These are phyloP conservation scores for Xylaria sp. DNA, from an alignment of 495 filamentous ascomycete species.

Conservation along the genomic window DNA sequence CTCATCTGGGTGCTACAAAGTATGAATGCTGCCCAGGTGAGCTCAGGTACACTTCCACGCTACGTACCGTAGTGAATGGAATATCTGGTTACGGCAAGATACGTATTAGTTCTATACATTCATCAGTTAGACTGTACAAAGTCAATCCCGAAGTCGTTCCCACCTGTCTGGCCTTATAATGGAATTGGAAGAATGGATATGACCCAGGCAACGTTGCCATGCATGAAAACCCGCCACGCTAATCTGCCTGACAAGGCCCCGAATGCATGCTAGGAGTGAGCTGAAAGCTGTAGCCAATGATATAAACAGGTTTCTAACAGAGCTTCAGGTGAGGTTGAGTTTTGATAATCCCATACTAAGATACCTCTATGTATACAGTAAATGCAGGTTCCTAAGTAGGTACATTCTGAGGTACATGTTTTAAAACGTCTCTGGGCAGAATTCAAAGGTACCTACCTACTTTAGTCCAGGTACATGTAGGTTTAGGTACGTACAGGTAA, in stretches of 20 bases:
- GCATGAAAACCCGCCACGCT: neutral
- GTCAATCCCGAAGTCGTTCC: neutral
- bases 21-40: neutral
- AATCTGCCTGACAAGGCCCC: neutral
- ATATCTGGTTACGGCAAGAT: neutral
- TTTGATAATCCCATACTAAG: neutral
- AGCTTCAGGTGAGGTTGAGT: conserved; percentile 3
- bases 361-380: neutral
- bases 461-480: too few species aligned
- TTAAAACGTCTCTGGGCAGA: neutral
- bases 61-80: too few species aligned
- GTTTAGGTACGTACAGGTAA: too few species aligned
- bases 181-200: neutral
- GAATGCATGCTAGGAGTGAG: neutral
- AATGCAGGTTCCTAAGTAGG: neutral
- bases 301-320: neutral
- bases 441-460: neutral
- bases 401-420: neutral
- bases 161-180: neutral
- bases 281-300: neutral
- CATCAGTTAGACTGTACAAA: neutral
- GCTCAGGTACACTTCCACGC: too few species aligned
- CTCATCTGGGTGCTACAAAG: neutral
- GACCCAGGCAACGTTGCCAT: neutral
- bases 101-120: neutral